Evolutionary conservation across 2,329 filamentous ascomycete genomes (phyloP), one percentile per base, ranked within the genome.

Genomic region (Rhynchosporium graminicola): DNA sequence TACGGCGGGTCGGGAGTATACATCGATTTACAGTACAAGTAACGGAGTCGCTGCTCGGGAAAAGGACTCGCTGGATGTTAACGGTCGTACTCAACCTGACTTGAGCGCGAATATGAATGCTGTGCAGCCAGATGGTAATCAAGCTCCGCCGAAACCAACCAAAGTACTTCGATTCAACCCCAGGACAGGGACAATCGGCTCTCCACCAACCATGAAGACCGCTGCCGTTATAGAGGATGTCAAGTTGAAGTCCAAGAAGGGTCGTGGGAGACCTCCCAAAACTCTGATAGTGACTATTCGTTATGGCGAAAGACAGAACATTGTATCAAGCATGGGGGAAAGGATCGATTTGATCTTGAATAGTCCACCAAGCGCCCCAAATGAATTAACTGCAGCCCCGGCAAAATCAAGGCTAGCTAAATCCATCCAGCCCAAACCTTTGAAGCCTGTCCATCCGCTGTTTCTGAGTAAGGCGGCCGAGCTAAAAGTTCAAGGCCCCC

Each of bases 381-480:
- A 52, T 1, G 12, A 47, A 31, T 20, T 57, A n/a, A 47, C 54
- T 13, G n/a, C 12, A 47, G 12, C 13, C 31, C 28, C 54, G 45
- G 57, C 62, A 68, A 59, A 59, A 42, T 55, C 68, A 66, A 48
- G 68, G 75, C 65, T 61, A 46, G 55, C 66, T 61, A 63, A 69
- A 65, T 42, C 73, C 66, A 61, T 59, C 51, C 64, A 69, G 57
- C 68, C 31, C 10, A 57, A 62, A 6, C 60, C 63, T 48, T 68
- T 74, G 6, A 86, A 83, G 69, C 68, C 78, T 1, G 82, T 84
- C 0, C 87, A 92, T 75, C 89, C 89, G 0, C 90, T 92, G 71
- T 92, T 92, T 70, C 72, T 81, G 15, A 84, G 82, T 5, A 89
- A 87, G 68, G 28, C 78, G 68, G 28, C 78, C 6, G 73, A 75